Evolutionary conservation across 352 stramenopile species (phyloP), one percentile per base, ranked within the genome.

Genomic region (Phytophthora hybrid): DNA sequence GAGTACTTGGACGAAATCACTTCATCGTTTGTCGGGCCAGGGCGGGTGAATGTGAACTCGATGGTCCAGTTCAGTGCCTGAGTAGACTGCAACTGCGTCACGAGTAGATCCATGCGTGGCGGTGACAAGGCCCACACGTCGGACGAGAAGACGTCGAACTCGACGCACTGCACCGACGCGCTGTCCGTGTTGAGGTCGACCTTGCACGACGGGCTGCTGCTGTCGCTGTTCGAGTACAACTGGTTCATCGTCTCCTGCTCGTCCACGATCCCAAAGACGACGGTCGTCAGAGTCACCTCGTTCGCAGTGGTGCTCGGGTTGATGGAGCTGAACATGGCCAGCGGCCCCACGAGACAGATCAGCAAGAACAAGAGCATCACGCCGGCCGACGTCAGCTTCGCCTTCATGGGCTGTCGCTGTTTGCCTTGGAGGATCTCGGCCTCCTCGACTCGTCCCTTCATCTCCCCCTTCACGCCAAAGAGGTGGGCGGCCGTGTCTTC

Each of bases 311-410:
- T 97, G 60, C 87, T 95, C 5, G 90, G 90, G 63, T 97, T 97
- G 23, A 91, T 91, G 14, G 90, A 96, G 59, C 90, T 96, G 74
- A 97, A 97, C 29, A 97, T 80, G 21, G 89, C 82, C 39, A 97
- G 66, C 4, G 90, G 90, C 0, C 83, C 89, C 4, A 97, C 70
- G 32, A 97, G 70, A 76, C 90, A 97, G 2, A 96, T 52, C 9
- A 96, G 61, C 29, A 97, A 61, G 31, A 93, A 86, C 7, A 95
- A 71, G 56, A 97, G 74, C 87, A 95, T 95, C 1, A 96, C 60
- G 44, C 90, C 90, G 0, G 90, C 90, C 1, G 80, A 87, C 46
- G 78, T 74, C n/a, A 97, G 57, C 64, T 97, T 97, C 32, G 68
- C 74, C 14, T 60, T 57, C 29, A 92, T 66, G 5, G 90, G 89